Evolutionary conservation across 805 yeast species (phyloP).

Genomic region (Saturnispora kantuleensis): DNA sequence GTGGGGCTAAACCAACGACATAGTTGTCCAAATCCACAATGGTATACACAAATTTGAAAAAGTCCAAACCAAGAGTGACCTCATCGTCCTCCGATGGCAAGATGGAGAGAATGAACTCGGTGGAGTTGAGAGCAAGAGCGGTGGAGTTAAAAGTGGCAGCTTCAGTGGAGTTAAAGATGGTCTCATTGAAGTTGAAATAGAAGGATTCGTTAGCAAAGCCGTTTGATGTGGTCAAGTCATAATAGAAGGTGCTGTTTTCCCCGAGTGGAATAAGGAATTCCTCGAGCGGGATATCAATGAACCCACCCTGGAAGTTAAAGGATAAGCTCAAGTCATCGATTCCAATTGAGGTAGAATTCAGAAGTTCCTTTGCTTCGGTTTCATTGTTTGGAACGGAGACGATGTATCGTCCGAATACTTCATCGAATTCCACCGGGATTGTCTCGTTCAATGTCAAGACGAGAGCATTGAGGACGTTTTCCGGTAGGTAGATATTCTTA

Average conservation of each 20-base stretch:
- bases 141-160: neutral
- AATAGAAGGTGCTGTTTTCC: slow-evolving; percentile 6
- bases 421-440: slow-evolving; percentile 6
- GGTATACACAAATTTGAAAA: slow-evolving; percentile 32
- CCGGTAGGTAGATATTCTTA: slow-evolving; percentile 8
- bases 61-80: slow-evolving; percentile 4
- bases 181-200: neutral
- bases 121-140: neutral
- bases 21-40: slow-evolving; percentile 39
- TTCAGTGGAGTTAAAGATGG: no score
- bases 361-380: neutral
- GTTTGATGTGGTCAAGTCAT: neutral
- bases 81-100: slow-evolving; percentile 9
- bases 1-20: slow-evolving; percentile 32
- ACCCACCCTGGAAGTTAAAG: slow-evolving; percentile 44
- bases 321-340: slow-evolving; percentile 15
- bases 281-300: slow-evolving; percentile 36
- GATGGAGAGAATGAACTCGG: slow-evolving; percentile 6
- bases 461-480: slow-evolving; percentile 1
- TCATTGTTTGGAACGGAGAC: neutral
- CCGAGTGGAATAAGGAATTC: slow-evolving; percentile 5
- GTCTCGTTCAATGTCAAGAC: slow-evolving; percentile 1
- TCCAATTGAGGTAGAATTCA: neutral
- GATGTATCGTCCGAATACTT: slow-evolving; percentile 6
- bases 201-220: slow-evolving; percentile 7